phyloP scores from a whole-genome alignment of 129 eudicot genomes.

The Gnaphalium uliginosum region DNA sequence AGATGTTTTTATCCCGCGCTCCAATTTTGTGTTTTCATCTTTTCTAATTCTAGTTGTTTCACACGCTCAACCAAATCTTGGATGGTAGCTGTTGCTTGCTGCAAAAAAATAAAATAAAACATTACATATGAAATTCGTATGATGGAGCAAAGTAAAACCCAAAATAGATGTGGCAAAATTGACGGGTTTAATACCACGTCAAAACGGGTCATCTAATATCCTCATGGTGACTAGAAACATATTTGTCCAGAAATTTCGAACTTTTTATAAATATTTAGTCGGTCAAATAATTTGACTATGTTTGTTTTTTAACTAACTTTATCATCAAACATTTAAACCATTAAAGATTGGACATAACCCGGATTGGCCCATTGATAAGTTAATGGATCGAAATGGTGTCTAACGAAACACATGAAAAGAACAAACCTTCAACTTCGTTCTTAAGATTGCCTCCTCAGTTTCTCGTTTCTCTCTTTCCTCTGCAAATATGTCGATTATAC shows the following conservation, averaged over 20 bases:
- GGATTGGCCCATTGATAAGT: background rate
- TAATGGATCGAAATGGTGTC: background rate
- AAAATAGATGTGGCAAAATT: too few species aligned
- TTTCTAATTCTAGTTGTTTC: constrained; percentile 56
- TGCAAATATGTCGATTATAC: constrained; percentile 61
- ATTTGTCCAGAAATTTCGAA: background rate
- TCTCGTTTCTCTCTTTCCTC: constrained; percentile 87
- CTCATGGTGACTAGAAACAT: background rate
- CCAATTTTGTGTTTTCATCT: constrained; percentile 27
- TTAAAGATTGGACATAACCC: background rate
- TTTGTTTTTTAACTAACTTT: too few species aligned
- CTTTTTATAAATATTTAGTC: constrained; percentile 1
- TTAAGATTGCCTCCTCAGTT: constrained; percentile 56
- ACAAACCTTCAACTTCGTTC: constrained; percentile 65
- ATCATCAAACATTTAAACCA: too few species aligned
- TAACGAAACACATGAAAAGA: constrained; percentile 1
- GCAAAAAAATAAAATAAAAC: constrained; percentile 9
- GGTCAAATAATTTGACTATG: background rate
- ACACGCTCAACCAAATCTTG: constrained; percentile 58
- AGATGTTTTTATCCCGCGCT: background rate
- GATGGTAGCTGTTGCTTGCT: constrained; percentile 67
- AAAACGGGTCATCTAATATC: background rate
- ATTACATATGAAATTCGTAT: background rate
- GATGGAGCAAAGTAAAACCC: background rate
- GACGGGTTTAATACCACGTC: background rate